Conservation (phyloP, 2,329 filamentous ascomycete species). For the Fusarium sp. region DNA sequence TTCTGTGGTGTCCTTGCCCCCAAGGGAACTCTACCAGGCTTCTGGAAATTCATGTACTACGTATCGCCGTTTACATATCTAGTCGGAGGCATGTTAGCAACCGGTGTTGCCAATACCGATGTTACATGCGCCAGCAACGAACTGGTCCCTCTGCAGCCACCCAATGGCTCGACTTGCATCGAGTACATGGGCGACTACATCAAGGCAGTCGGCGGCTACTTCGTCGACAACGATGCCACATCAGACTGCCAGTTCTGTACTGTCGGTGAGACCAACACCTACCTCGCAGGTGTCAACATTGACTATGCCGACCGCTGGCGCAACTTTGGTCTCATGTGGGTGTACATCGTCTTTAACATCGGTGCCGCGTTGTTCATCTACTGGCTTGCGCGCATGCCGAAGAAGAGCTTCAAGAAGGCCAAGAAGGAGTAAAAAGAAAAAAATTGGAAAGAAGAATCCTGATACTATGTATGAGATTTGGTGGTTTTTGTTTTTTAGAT, state of each 20-base stretch:
- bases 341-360: slow-evolving; percentile 70
- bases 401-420: slow-evolving; percentile 47
- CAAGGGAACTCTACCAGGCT: slow-evolving; percentile 66
- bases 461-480: slow-evolving; percentile 1
- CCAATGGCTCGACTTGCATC: slow-evolving; percentile 65
- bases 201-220: slow-evolving; percentile 59
- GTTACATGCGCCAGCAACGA: slow-evolving; percentile 79
- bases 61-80: slow-evolving; percentile 87
- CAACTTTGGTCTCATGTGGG: slow-evolving; percentile 74
- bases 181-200: slow-evolving; percentile 69
- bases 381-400: slow-evolving; percentile 64
- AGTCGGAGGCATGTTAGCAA: slow-evolving; percentile 77
- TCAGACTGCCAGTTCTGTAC: slow-evolving; percentile 68
- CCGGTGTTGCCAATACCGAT: slow-evolving; percentile 73
- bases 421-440: slow-evolving; percentile 10
- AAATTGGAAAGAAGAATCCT: background rate
- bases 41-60: slow-evolving; percentile 66
- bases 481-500: slow-evolving; percentile 7
- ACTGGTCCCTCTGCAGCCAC: slow-evolving; percentile 72
- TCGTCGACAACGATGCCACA: slow-evolving; percentile 62
- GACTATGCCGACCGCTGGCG: slow-evolving; percentile 72
- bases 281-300: slow-evolving; percentile 60
- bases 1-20: slow-evolving; percentile 46
- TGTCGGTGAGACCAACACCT: slow-evolving; percentile 63
- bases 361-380: slow-evolving; percentile 66